Evolutionary conservation across 495 filamentous ascomycete species (phyloP).

Genomic region (Niebla homalea): DNA sequence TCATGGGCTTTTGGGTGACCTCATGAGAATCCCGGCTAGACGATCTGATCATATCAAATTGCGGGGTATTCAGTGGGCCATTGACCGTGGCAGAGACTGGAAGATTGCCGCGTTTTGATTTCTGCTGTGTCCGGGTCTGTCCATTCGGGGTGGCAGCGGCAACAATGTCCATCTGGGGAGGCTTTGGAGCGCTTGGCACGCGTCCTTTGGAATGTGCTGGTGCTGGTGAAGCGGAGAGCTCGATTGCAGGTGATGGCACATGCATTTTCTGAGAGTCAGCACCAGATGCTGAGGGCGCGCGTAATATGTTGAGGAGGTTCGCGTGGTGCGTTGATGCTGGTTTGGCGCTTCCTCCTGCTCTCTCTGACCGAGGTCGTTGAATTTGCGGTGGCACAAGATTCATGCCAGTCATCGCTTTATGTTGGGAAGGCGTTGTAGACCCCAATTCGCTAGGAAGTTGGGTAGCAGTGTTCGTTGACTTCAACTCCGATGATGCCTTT

Average conservation of each 20-base stretch:
- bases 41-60: slow-evolving; percentile 27
- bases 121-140: slow-evolving; percentile 1
- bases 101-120: background rate
- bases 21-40: background rate
- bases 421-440: background rate
- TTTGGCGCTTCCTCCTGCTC: background rate
- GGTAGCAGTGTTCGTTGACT: background rate
- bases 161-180: too few species aligned
- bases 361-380: background rate
- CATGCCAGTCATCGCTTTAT: background rate
- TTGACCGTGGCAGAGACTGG: slow-evolving; percentile 35
- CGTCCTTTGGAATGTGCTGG: slow-evolving; percentile 1
- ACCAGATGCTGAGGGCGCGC: slow-evolving; percentile 11
- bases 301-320: slow-evolving; percentile 22
- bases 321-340: slow-evolving; percentile 19
- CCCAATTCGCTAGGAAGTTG: background rate
- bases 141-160: background rate
- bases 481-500: background rate
- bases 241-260: slow-evolving; percentile 8
- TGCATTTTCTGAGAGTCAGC: slow-evolving; percentile 2
- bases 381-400: slow-evolving; percentile 3
- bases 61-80: slow-evolving; percentile 35
- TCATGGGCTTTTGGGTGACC: background rate
- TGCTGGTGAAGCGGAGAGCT: slow-evolving; percentile 18
- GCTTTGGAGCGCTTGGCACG: background rate